Evolutionary conservation across 2,329 filamentous ascomycete species (phyloP), one percentile per base, ranked within the genome.

Genomic region (Xylaria arbuscula): DNA sequence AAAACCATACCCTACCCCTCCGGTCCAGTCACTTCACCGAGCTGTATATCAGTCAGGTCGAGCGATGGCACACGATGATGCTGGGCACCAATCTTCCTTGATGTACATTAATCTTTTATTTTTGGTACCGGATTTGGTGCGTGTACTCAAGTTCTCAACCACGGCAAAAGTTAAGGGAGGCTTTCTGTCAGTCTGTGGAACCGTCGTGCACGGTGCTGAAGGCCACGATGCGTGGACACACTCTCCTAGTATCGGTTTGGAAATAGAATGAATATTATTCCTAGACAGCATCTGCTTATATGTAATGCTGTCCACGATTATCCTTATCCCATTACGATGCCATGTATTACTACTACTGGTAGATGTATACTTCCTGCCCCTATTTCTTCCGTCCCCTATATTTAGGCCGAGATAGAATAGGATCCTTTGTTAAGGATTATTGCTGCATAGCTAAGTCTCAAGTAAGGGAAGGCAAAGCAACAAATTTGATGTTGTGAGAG

Each of bases 31-130:
- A 5, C 28, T 28, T 28, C 28, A 28, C 28, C 28, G 3, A 19
- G 36, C 61, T 68, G 57, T 65, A 67, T 8, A 65, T 54, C 50
- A 68, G 36, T 59, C 40, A 54, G 51, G 48, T 38, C 28, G 2
- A n/a, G 36, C 32, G 15, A 28, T 48, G 22, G 34, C 32, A 45
- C n/a, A 9, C 32, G 38, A 24, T n/a, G 10, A 15, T 50, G 22
- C 4, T 38, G 3, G 17, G 17, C 17, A 28, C 2, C 15, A 24
- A n/a, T n/a, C n/a, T n/a, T 28, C 34, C 36, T 17, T 28, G n/a
- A 13, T 19, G 54, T 63, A 47, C 32, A 56, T 57, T 63, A 57
- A 45, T 34, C 19, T 53, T 53, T 42, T 11, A 28, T 28, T 28
- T 28, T 28, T 28, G 28, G 3, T 13, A 15, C 15, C 36, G 22